phyloP scores from a whole-genome alignment of 768 basidiomycete genomes.

The Termitomyces sp. region DNA sequence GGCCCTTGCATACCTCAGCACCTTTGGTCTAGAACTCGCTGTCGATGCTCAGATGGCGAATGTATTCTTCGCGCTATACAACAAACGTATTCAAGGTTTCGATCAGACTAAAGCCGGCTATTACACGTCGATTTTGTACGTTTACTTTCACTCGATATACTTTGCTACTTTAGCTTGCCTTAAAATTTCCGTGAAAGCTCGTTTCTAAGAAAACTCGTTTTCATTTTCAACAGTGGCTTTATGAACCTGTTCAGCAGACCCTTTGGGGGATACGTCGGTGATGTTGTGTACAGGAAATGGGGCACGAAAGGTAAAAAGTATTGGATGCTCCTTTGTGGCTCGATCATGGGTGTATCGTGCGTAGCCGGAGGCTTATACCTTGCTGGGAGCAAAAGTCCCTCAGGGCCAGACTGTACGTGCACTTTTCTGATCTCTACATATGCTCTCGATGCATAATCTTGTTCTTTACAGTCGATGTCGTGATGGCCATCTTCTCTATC shows the following conservation, averaged over 20 bases:
- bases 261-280: constrained; percentile 45
- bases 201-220: neutral
- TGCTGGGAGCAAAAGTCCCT: constrained; percentile 12
- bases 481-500: constrained; percentile 38
- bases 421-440: neutral
- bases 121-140: constrained; percentile 29
- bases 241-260: constrained; percentile 51
- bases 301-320: constrained; percentile 49
- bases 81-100: constrained; percentile 31
- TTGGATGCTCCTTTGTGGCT: constrained; percentile 38
- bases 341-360: constrained; percentile 40
- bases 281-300: constrained; percentile 38
- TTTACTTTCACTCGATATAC: neutral
- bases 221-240: constrained; percentile 34
- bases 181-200: neutral
- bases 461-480: constrained; percentile 25
- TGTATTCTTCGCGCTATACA: constrained; percentile 38
- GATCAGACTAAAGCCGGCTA: constrained; percentile 53
- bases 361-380: constrained; percentile 47
- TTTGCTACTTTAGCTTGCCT: neutral
- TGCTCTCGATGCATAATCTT: neutral
- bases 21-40: constrained; percentile 57
- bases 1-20: constrained; percentile 47
- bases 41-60: constrained; percentile 53
- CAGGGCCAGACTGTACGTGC: constrained; percentile 33